Evolutionary conservation across 129 eudicot species (phyloP).

Genomic region (Tagetes patula): DNA sequence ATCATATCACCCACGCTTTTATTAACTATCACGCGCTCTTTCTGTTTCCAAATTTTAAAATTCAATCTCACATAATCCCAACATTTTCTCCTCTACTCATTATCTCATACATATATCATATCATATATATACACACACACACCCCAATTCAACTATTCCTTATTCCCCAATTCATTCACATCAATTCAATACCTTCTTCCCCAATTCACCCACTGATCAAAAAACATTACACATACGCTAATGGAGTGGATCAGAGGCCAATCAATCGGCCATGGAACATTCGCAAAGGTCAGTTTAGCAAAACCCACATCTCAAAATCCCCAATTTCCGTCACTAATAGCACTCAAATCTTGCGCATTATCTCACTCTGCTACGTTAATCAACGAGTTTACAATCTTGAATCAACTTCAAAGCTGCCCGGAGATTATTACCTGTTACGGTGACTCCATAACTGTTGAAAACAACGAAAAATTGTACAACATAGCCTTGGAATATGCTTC

Average conservation of each 20-base stretch:
- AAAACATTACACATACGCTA: background rate
- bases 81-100: too few relatives aligned
- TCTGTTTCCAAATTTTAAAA: constrained; percentile 15
- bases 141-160: background rate
- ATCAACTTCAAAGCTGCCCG: constrained; percentile 47
- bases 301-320: constrained; percentile 39
- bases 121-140: too few relatives aligned
- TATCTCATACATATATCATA: too few relatives aligned
- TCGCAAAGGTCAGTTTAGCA: constrained; percentile 66
- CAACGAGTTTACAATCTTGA: constrained; percentile 46
- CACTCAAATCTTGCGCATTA: constrained; percentile 58
- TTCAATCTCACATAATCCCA: background rate
- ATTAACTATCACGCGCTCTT: constrained; percentile 39
- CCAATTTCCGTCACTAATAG: constrained; percentile 43
- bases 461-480: constrained; percentile 52
- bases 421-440: constrained; percentile 55
- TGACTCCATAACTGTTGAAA: constrained; percentile 42
- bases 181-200: constrained; percentile 6
- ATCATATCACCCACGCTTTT: constrained; percentile 29
- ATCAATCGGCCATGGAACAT: constrained; percentile 71
- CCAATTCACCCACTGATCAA: constrained; percentile 8
- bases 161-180: constrained; percentile 25
- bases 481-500: constrained; percentile 67
- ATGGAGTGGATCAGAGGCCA: constrained; percentile 79
- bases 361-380: constrained; percentile 39